Evolutionary conservation across 2,329 filamentous ascomycete genomes (phyloP).

Genomic region (Penicillium sp.): DNA sequence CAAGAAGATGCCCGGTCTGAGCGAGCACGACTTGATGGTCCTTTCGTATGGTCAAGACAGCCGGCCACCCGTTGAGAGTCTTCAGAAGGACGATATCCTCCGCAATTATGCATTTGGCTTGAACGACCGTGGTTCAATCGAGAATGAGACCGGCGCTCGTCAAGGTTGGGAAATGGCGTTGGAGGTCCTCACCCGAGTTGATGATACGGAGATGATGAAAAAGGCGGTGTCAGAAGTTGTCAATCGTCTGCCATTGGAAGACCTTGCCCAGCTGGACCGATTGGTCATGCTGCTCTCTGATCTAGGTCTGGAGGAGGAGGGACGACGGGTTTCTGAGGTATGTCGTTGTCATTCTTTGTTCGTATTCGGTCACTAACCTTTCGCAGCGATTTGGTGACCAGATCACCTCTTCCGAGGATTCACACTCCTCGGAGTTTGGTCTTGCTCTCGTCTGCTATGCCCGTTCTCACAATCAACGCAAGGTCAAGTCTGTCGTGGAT

Average conservation of each 20-base stretch:
- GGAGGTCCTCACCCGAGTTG: slow-evolving; percentile 76
- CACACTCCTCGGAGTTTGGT: slow-evolving; percentile 75
- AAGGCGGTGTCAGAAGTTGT: slow-evolving; percentile 74
- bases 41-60: slow-evolving; percentile 68
- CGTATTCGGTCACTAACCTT: slow-evolving; percentile 9
- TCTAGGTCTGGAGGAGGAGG: slow-evolving; percentile 75
- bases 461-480: slow-evolving; percentile 72
- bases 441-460: slow-evolving; percentile 89
- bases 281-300: slow-evolving; percentile 76
- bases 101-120: slow-evolving; percentile 72
- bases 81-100: slow-evolving; percentile 78
- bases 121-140: slow-evolving; percentile 36
- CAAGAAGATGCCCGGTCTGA: slow-evolving; percentile 62
- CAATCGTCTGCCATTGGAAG: slow-evolving; percentile 69
- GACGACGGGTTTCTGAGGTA: slow-evolving; percentile 80
- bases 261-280: slow-evolving; percentile 73
- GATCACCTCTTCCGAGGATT: slow-evolving; percentile 65
- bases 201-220: slow-evolving; percentile 69
- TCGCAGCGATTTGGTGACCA: slow-evolving; percentile 77
- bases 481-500: slow-evolving; percentile 82
- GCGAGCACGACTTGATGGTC: slow-evolving; percentile 81
- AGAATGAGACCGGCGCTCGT: slow-evolving; percentile 40
- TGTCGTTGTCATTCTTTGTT: slow-evolving; percentile 30
- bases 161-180: slow-evolving; percentile 92
- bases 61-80: slow-evolving; percentile 42